Conservation (phyloP, 2,329 filamentous ascomycete species). For the Xylaria sp. region DNA sequence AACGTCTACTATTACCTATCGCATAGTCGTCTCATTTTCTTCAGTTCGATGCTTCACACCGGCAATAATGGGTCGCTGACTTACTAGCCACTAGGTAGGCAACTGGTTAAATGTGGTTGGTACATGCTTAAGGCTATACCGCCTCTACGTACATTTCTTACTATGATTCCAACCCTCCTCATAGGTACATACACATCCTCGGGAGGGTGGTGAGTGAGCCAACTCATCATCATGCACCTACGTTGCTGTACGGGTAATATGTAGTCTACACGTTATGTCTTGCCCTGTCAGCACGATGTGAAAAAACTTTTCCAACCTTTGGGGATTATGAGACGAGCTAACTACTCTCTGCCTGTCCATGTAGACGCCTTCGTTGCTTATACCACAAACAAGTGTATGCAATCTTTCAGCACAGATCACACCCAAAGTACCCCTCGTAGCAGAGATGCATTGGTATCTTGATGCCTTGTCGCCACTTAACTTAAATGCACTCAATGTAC, state of each 20-base stretch:
- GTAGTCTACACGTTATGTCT: conserved; percentile 9
- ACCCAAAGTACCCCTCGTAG: too few relatives aligned
- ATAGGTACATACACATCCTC: conserved; percentile 1
- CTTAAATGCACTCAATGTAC: too few relatives aligned
- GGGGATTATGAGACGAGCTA: not conserved
- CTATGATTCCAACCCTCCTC: conserved; percentile 2
- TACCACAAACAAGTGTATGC: not conserved
- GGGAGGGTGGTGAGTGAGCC: conserved; percentile 25
- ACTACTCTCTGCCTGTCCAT: conserved; percentile 2
- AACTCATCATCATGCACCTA: conserved; percentile 32
- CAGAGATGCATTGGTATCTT: not conserved
- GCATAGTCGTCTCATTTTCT: not conserved
- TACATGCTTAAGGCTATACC: not conserved
- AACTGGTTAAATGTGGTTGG: too few relatives aligned
- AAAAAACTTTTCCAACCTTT: conserved; percentile 24
- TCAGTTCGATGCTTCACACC: not conserved
- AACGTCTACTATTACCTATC: too few relatives aligned
- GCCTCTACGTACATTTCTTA: not conserved
- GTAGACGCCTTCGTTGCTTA: not conserved
- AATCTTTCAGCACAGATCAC: not conserved
- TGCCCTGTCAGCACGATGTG: conserved; percentile 23
- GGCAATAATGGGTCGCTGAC: not conserved
- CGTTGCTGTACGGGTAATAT: conserved; percentile 5
- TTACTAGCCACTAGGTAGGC: too few relatives aligned
- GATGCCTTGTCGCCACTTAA: not conserved